A percentile compares a stretch with the other conserved stretches of the same genome.
Conservation (phyloP, 2,329 filamentous ascomycete genomes). For the Ceratocystiopsis minuta region DNA sequence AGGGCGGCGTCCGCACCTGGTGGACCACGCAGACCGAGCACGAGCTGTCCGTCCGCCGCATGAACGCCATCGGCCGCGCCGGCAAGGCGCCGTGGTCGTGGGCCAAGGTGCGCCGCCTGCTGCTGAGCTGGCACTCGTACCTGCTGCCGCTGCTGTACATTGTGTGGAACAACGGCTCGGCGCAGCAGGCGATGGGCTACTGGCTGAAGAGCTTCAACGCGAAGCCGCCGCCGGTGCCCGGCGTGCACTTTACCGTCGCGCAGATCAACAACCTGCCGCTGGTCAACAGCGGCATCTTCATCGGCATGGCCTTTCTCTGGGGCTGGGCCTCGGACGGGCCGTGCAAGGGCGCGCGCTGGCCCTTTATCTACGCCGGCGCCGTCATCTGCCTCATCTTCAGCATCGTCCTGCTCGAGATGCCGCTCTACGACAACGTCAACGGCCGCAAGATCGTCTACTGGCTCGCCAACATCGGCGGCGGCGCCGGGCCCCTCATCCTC, state of each 20-base stretch:
- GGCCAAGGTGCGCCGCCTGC: constrained; percentile 16
- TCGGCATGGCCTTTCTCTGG: constrained; percentile 18
- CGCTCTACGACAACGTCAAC: constrained; percentile 18
- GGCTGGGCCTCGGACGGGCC: constrained; percentile 20
- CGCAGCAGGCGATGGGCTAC: constrained; percentile 21
- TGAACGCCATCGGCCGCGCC: constrained; percentile 18
- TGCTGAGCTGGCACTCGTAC: constrained; percentile 21
- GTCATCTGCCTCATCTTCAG: constrained; percentile 17
- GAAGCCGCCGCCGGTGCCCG: constrained; percentile 18
- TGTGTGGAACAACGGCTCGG: constrained; percentile 20
- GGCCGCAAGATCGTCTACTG: constrained; percentile 21
- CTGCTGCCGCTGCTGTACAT: constrained; percentile 14
- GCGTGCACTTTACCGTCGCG: constrained; percentile 14
- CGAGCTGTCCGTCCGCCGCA: constrained; percentile 16
- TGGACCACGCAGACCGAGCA: constrained; percentile 18
- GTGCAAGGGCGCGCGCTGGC: constrained; percentile 16
- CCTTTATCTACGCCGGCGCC: constrained; percentile 21
- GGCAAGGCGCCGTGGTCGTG: constrained; percentile 18
- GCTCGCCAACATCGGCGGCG: constrained; percentile 18
- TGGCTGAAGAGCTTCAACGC: constrained; percentile 24
- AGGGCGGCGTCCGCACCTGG: constrained; percentile 18
- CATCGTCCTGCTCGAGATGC: constrained; percentile 17
- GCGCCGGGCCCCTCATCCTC: constrained; percentile 20
- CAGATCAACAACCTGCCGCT: constrained; percentile 19
- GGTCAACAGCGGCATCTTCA: constrained; percentile 17